Evolutionary conservation across 164 flowering plant species (phyloP).

Genomic region (Taxillus chinensis): DNA sequence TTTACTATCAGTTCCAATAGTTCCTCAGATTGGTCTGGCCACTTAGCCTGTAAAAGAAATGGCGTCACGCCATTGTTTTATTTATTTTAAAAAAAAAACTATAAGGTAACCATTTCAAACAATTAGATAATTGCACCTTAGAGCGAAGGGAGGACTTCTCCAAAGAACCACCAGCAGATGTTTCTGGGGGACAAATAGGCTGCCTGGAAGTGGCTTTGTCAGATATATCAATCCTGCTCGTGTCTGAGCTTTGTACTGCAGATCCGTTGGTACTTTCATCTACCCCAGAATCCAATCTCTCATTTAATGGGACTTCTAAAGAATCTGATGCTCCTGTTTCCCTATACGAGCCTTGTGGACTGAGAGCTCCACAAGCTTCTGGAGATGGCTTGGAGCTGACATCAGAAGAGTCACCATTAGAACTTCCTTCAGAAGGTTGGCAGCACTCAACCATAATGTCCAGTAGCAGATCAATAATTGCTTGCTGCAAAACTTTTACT

Average conservation of each 20-base stretch:
- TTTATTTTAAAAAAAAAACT: conserved; percentile 3
- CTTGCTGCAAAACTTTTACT: conserved; percentile 95
- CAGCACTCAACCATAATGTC: conserved; percentile 90
- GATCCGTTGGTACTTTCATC: conserved; percentile 30
- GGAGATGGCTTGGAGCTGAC: conserved; percentile 40
- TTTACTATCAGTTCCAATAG: conserved; percentile 95
- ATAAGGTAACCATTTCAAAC: not conserved
- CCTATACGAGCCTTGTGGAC: conserved; percentile 48
- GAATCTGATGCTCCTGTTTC: conserved; percentile 44
- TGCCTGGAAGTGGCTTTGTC: conserved; percentile 46
- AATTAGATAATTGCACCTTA: conserved; percentile 45
- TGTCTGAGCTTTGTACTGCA: conserved; percentile 78
- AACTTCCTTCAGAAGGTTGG: conserved; percentile 69
- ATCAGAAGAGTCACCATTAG: conserved; percentile 44
- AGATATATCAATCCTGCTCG: conserved; percentile 16
- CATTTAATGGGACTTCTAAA: conserved; percentile 24
- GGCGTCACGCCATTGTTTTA: not conserved
- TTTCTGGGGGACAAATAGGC: conserved; percentile 63
- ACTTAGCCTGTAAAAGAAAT: conserved; percentile 51
- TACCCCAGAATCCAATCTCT: conserved; percentile 38
- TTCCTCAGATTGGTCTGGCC: conserved; percentile 96
- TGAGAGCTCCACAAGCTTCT: conserved; percentile 34
- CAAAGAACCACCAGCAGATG: conserved; percentile 47
- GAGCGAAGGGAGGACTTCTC: conserved; percentile 51
- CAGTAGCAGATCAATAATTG: conserved; percentile 84